Evolutionary conservation across 352 stramenopile genomes (phyloP).

Genomic region (Aphanomyces invadans): DNA sequence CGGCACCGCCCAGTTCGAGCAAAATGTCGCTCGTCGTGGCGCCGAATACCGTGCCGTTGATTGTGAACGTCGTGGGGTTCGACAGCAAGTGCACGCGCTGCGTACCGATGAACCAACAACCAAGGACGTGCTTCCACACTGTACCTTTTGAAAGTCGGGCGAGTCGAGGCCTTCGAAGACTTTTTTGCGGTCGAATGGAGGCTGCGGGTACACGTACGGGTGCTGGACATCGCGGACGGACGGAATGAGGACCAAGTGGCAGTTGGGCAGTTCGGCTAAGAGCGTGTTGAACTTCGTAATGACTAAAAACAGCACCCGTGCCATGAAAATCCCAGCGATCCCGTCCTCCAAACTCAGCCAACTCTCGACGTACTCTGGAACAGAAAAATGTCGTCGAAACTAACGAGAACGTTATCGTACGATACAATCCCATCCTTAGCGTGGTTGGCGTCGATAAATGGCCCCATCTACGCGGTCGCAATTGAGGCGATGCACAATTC

Average conservation of each 20-base stretch:
- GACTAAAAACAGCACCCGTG: constrained; percentile 43
- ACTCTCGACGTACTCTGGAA: constrained; percentile 77
- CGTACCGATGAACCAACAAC: background rate
- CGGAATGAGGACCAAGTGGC: constrained; percentile 92
- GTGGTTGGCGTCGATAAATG: constrained; percentile 94
- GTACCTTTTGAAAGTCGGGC: constrained; percentile 47
- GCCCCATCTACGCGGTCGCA: constrained; percentile 59
- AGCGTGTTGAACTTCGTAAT: constrained; percentile 69
- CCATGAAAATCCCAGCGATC: constrained; percentile 1
- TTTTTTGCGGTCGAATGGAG: constrained; percentile 86
- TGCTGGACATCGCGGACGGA: constrained; percentile 94
- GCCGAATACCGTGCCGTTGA: constrained; percentile 92
- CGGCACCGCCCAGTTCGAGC: constrained; percentile 74
- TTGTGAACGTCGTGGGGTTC: constrained; percentile 92
- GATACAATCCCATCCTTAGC: constrained; percentile 67
- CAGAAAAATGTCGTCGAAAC: constrained; percentile 79
- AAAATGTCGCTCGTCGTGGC: constrained; percentile 91
- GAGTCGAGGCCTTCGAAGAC: constrained; percentile 56
- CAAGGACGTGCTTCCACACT: background rate
- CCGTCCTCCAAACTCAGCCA: no score
- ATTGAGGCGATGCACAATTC: background rate
- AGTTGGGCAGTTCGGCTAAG: constrained; percentile 35
- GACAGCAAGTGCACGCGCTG: constrained; percentile 90
- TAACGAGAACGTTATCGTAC: constrained; percentile 73
- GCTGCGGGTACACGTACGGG: constrained; percentile 92